Evolutionary conservation across 352 stramenopile species (phyloP), one percentile per base, ranked within the genome.

Genomic region (Phytophthora pluvialis): DNA sequence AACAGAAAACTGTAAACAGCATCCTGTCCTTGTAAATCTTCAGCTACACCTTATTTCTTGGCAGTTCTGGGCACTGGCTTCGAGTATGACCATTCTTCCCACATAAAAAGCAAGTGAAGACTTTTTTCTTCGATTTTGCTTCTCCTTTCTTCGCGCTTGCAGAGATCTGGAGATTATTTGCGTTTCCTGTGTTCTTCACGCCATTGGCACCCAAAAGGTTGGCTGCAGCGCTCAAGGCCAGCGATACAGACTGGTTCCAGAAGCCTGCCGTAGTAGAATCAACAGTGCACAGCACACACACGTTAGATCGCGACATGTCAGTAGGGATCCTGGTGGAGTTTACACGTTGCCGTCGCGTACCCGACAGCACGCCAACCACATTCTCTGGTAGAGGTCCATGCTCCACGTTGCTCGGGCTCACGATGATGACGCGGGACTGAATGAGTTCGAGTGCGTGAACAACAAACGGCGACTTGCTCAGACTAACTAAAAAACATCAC

Each of bases 321-420:
- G n/a, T n/a, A n/a, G n/a, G n/a, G n/a, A n/a, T n/a, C n/a, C n/a
- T n/a, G n/a, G n/a, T n/a, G n/a, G n/a, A n/a, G n/a, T n/a, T n/a
- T n/a, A n/a, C n/a, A n/a, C n/a, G 7, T 39, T 48, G 4, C 8
- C 5, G 26, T 13, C 25, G 43, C 31, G 36, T 58, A 73, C 68
- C 63, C 50, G 58, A 70, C 21, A 76, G 4, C 15, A 76, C 64
- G 21, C 68, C 68, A 26, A 76, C 59, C 29, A 76, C 64, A 66
- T 67, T 76, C 21, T 47, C 36, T 10, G 68, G 68, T 12, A 76
- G 42, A n/a, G 58, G 58, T n/a, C 68, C 68, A 55, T 76, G 68
- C 31, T 70, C 63, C 18, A 76, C 53, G 31, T 56, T 60, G 7
- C 33, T 66, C 8, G 64, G 68, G 44, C 68, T 76, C 38, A 76